Base-by-base conservation (phyloP, 441 rosid genomes). In the California macrophylla region DNA sequence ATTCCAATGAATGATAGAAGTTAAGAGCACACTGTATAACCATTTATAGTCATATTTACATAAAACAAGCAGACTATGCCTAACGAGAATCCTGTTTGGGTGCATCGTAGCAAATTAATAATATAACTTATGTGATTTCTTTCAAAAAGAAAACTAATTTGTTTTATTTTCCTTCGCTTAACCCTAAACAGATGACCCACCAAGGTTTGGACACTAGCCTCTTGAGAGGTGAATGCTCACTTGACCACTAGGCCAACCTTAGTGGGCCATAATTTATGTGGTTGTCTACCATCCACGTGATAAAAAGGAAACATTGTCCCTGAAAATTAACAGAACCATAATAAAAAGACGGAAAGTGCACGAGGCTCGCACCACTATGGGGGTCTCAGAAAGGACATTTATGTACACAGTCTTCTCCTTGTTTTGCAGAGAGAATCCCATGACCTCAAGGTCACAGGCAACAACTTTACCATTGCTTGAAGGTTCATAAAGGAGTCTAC, bases 281-380 rank as follows among this genome's bases (percentile, higher is more conserved):
- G 32, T 21, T 60, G 64, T 60, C 30, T 26, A 60, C 64, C 24
- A 26, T 60, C 64, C 64, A 60, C 64, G 9, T 60, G 64, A 60
- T 60, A 20, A 56, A 56, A 23, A 2, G 62, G 28, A 23, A 23
- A 21, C 12, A 21, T n/a, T 56, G 62, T 23, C 62, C 4, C 62
- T 23, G 13, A 56, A 56, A 56, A 5, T 56, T 23, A 23, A 56
- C 62, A 56, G 13, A 56, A 20, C 26, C 62, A 21, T 9, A 47
- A 47, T 4, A 56, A 56, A 23, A 9, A 56, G 0, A 28, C 2
- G 12, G 26, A 9, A 2, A 20, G 28, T 21, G 62, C 28, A 56
- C 13, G 9, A 54, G 61, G 61, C 26, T 20, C 21, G 26, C 61
- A 54, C 61, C 26, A 21, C 26, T 21, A 9, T 20, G 25, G 26